Evolutionary conservation across 352 stramenopile species (phyloP).

Genomic region (Pythium angustatum): DNA sequence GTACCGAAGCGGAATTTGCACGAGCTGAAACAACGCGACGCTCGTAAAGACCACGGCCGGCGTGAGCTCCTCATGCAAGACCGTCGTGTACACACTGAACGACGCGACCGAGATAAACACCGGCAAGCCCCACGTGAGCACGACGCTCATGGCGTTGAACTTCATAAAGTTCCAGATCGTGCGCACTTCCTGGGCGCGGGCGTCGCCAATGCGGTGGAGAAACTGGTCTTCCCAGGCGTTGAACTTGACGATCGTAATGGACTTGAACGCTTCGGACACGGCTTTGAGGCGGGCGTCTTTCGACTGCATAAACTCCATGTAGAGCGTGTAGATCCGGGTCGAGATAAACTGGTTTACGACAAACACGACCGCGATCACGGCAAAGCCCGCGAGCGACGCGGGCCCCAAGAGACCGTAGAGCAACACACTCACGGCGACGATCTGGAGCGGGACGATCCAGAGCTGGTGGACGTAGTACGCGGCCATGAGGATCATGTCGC

Average conservation of each 20-base stretch:
- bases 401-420: slow-evolving; percentile 39
- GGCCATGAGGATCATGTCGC: slow-evolving; percentile 37
- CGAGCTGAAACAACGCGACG: slow-evolving; percentile 69
- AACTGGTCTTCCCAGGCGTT: slow-evolving; percentile 89
- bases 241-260: slow-evolving; percentile 93
- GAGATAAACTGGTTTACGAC: slow-evolving; percentile 44
- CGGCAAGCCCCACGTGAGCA: slow-evolving; percentile 31
- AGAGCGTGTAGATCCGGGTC: slow-evolving; percentile 26
- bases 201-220: slow-evolving; percentile 47
- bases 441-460: slow-evolving; percentile 62
- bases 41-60: slow-evolving; percentile 56
- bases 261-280: slow-evolving; percentile 56
- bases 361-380: slow-evolving; percentile 42
- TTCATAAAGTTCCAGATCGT: slow-evolving; percentile 7
- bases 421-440: slow-evolving; percentile 39
- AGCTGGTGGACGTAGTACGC: slow-evolving; percentile 56
- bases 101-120: slow-evolving; percentile 46
- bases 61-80: slow-evolving; percentile 86
- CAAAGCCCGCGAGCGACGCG: slow-evolving; percentile 46
- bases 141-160: slow-evolving; percentile 7
- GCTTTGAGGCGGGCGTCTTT: slow-evolving; percentile 44
- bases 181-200: slow-evolving; percentile 31
- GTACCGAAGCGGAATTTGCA: slow-evolving; percentile 52
- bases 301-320: slow-evolving; percentile 2
- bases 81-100: slow-evolving; percentile 38